Percentiles rank a stretch among this genome's conserved stretches.
Conservation (phyloP, 768 basidiomycete genomes). For the Tylopilus rubrobrunneus region DNA sequence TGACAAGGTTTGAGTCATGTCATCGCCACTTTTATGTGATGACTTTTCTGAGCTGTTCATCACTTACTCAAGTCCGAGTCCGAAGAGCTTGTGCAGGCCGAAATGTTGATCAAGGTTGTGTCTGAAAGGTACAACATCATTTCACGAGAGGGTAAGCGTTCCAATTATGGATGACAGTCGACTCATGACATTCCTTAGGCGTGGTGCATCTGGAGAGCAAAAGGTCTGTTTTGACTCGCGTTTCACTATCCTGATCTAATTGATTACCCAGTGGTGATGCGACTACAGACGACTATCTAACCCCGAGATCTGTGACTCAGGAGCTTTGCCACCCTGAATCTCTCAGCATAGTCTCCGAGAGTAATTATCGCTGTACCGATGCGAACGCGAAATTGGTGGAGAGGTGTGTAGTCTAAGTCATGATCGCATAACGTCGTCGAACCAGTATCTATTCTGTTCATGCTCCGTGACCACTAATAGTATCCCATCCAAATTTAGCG, state of each 20-base stretch:
- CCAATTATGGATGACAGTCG: neutral
- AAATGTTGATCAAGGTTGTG: conserved; percentile 9
- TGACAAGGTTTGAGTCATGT: conserved; percentile 7
- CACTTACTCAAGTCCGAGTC: conserved; percentile 4
- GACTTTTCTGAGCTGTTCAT: conserved; percentile 1
- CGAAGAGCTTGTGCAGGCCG: conserved; percentile 10
- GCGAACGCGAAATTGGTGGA: neutral
- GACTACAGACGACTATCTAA: neutral
- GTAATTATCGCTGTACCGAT: conserved; percentile 18
- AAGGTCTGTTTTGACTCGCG: conserved; percentile 6
- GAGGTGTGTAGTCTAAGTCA: conserved; percentile 7
- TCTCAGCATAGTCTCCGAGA: conserved; percentile 24
- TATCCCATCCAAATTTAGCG: conserved; percentile 18
- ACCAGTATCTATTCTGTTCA: too few relatives aligned
- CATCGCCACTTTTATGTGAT: neutral
- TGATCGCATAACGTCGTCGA: neutral
- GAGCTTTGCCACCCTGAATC: conserved; percentile 1
- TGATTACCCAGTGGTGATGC: conserved; percentile 1
- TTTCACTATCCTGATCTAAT: too few relatives aligned
- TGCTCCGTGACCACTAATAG: conserved; percentile 3
- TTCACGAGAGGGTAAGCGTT: conserved; percentile 8
- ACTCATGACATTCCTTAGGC: conserved; percentile 8
- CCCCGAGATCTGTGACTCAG: neutral
- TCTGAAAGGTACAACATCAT: conserved; percentile 10
- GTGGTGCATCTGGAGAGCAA: conserved; percentile 18